Base-by-base conservation (phyloP, 139 green algal species). In the Haematococcus sp. region DNA sequence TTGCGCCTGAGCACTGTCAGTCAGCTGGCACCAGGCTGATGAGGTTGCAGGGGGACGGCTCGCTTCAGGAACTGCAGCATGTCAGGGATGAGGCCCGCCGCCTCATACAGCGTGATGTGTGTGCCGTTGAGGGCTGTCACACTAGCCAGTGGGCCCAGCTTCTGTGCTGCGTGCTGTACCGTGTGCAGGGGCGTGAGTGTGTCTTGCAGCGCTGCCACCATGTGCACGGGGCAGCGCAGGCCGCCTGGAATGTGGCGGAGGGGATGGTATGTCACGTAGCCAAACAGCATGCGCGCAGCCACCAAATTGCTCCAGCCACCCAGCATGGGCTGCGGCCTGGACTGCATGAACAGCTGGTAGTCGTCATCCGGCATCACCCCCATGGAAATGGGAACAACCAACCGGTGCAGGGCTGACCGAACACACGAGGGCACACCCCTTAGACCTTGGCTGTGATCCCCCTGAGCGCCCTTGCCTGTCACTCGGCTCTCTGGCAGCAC, bases 241-340 rank as follows among this genome's bases (percentile, higher is more conserved):
- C 58, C 58, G 22, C n/a, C 58, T 34, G 58, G n/a, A 65, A 22
- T n/a, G 22, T 65, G 28, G 40, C 11, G 40, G 4, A 65, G 25
- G n/a, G 58, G 58, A 40, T 30, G 28, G 58, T 65, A 65, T 9
- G n/a, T 35, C 2, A n/a, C 23, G 58, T 65, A 65, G 58, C n/a
- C 28, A 30, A 65, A 65, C n/a, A 65, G 58, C 58, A 65, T 65
- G 23, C 58, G 58, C 3, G 58, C 58, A 35, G 58, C 58, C 17
- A 30, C 58, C 23, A 65, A 30, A 11, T 65, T 65, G 3, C 34
- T 22, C 58, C 58, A 65, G 4, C 25, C 25, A 16, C 58, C 58
- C 58, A 40, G 25, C 23, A 33, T 22, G 58, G n/a, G 58, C 58
- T 65, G 23, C 23, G 58, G 58, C 25, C 28, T 4, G 23, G n/a